Evolutionary conservation across 2,329 filamentous ascomycete species (phyloP).

Genomic region (Aschersonia sp.): DNA sequence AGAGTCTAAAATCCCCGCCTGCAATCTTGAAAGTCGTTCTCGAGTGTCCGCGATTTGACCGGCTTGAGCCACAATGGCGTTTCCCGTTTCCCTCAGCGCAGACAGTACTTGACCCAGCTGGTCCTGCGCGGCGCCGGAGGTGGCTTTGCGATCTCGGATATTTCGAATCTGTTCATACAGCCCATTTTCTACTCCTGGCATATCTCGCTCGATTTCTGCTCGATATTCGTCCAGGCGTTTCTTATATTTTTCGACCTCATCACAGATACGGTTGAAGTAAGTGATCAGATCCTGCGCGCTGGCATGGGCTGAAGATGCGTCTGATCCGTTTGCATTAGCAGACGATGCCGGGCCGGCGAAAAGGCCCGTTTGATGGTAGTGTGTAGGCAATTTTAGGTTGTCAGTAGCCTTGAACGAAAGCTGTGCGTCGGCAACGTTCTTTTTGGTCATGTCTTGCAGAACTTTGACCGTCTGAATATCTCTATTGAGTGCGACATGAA

Average conservation of each 20-base stretch:
- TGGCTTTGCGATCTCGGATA: conserved; percentile 18
- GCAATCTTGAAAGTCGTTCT: conserved; percentile 24
- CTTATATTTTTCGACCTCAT: conserved; percentile 28
- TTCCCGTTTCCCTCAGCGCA: conserved; percentile 24
- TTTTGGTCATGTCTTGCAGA: conserved; percentile 42
- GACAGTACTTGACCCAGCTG: conserved; percentile 22
- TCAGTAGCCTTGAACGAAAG: conserved; percentile 61
- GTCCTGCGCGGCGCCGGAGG: conserved; percentile 17
- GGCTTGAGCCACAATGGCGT: conserved; percentile 24
- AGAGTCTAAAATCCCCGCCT: conserved; percentile 24
- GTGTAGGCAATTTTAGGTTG: conserved; percentile 54
- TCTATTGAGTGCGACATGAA: conserved; percentile 28
- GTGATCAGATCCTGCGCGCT: conserved; percentile 28
- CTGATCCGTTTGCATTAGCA: conserved; percentile 12
- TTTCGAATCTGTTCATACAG: conserved; percentile 27
- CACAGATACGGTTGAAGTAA: conserved; percentile 28
- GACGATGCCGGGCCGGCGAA: conserved; percentile 20
- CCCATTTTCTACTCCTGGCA: conserved; percentile 31
- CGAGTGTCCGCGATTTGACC: conserved; percentile 28
- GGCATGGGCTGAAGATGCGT: conserved; percentile 20
- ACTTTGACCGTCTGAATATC: conserved; percentile 51
- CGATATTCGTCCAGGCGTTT: conserved; percentile 27
- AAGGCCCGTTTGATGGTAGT: conserved; percentile 34
- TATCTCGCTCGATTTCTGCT: conserved; percentile 30
- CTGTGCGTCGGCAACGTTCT: conserved; percentile 55